These are phyloP conservation scores for Calonectria leucothoes DNA, from an alignment of 2,329 filamentous ascomycete species.

Conservation along the genomic window DNA sequence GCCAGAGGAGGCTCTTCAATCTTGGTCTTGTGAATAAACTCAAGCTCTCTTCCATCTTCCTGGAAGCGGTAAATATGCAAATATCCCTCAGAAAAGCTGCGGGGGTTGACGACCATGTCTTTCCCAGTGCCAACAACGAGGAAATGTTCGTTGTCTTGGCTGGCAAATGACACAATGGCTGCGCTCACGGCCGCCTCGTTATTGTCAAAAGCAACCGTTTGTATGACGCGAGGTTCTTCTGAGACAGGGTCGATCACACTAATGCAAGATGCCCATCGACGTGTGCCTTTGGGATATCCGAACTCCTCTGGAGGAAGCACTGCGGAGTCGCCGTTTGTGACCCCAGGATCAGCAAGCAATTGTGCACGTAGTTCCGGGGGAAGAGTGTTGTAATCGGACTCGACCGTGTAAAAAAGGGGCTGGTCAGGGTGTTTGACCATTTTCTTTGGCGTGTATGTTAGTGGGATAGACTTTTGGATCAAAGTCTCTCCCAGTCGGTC, in stretches of 20 bases:
- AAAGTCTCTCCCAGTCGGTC: slow-evolving; percentile 88
- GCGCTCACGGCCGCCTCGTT: slow-evolving; percentile 94
- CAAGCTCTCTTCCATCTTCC: slow-evolving; percentile 86
- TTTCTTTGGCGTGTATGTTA: slow-evolving; percentile 90
- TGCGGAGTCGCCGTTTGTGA: slow-evolving; percentile 78
- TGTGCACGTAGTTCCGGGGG: slow-evolving; percentile 81
- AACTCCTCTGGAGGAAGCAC: slow-evolving; percentile 84
- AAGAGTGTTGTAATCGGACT: slow-evolving; percentile 92
- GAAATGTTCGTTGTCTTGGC: slow-evolving; percentile 89
- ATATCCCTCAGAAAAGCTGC: slow-evolving; percentile 81
- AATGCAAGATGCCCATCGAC: slow-evolving; percentile 96
- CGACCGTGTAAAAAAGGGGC: slow-evolving; percentile 92
- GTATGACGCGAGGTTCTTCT: slow-evolving; percentile 76
- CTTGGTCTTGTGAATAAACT: slow-evolving; percentile 97
- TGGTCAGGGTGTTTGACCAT: slow-evolving; percentile 90
- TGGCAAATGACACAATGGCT: slow-evolving; percentile 85
- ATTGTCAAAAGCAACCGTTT: slow-evolving; percentile 83
- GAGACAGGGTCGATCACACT: slow-evolving; percentile 87
- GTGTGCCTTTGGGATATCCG: slow-evolving; percentile 84
- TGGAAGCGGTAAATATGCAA: slow-evolving; percentile 94
- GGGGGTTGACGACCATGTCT: slow-evolving; percentile 84
- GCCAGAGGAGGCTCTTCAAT: slow-evolving; percentile 90
- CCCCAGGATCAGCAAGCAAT: slow-evolving; percentile 77
- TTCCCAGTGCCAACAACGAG: slow-evolving; percentile 95
- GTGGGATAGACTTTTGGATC: slow-evolving; percentile 84